Conservation (phyloP, 495 filamentous ascomycete species). For the Penicillium silybi region DNA sequence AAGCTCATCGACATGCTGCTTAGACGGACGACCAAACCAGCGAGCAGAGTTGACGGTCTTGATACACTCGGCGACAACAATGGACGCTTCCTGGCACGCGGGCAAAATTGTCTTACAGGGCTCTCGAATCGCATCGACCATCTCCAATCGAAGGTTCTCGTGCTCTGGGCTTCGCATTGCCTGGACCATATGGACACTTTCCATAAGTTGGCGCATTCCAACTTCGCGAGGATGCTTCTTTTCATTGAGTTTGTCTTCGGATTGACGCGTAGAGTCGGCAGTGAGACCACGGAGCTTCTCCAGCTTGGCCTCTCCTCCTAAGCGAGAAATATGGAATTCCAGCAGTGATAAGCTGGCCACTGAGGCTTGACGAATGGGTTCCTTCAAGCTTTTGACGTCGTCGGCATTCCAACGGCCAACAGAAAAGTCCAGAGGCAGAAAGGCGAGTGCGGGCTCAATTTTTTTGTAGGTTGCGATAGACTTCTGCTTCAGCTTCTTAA, state of each 20-base stretch:
- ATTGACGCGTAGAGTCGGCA: neutral
- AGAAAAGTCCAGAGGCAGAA: conserved; percentile 28
- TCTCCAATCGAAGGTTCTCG: conserved; percentile 20
- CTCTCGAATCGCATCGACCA: conserved; percentile 21
- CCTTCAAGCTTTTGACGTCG: conserved; percentile 27
- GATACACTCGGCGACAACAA: conserved; percentile 16
- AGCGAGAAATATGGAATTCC: conserved; percentile 24
- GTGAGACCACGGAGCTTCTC: conserved; percentile 18
- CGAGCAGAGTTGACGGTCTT: conserved; percentile 22
- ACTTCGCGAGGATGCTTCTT: conserved; percentile 19
- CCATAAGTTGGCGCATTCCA: conserved; percentile 25
- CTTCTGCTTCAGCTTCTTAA: conserved; percentile 17
- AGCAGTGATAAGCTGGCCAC: conserved; percentile 17
- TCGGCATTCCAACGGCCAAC: conserved; percentile 28
- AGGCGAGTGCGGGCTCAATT: conserved; percentile 23
- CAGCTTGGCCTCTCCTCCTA: conserved; percentile 19
- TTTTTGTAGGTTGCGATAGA: conserved; percentile 16
- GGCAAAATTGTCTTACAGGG: conserved; percentile 22
- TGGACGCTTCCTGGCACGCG: conserved; percentile 19
- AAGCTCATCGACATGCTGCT: conserved; percentile 15
- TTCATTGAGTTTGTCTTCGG: conserved; percentile 9
- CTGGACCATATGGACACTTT: conserved; percentile 20
- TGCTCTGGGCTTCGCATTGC: conserved; percentile 24
- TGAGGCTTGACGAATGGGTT: conserved; percentile 21
- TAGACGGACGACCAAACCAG: conserved; percentile 23